These are phyloP conservation scores for Plasmodium vivax DNA, from an alignment of 169 alveolate genomes.

Conservation along the genomic window DNA sequence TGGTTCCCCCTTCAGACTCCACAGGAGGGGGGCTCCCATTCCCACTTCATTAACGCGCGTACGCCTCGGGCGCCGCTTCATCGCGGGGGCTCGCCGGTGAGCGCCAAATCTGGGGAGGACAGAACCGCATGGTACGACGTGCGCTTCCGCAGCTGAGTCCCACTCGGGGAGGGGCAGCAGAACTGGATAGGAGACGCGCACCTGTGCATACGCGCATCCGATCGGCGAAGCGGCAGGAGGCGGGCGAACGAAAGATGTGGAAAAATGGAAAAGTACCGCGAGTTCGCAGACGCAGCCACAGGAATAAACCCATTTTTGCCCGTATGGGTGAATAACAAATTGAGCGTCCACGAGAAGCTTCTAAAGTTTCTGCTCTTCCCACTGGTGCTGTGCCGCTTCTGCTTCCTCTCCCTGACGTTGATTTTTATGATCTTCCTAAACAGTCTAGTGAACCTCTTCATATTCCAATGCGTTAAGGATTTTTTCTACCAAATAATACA, in stretches of 20 bases:
- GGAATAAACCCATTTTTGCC: slow-evolving; percentile 82
- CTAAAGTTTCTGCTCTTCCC: slow-evolving; percentile 42
- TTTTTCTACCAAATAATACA: slow-evolving; percentile 61
- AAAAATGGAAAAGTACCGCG: slow-evolving; percentile 77
- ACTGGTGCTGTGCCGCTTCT: slow-evolving; percentile 30
- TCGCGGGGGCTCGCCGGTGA: background rate
- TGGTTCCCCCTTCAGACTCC: background rate
- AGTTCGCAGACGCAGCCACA: slow-evolving; percentile 79
- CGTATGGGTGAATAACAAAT: slow-evolving; percentile 76
- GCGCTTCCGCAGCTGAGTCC: background rate
- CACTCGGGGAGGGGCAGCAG: background rate
- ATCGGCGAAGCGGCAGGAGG: background rate
- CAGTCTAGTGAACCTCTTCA: slow-evolving; percentile 17
- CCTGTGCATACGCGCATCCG: background rate
- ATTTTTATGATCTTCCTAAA: slow-evolving; percentile 61
- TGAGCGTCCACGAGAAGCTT: slow-evolving; percentile 19
- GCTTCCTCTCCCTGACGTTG: slow-evolving; percentile 45
- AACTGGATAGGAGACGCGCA: background rate
- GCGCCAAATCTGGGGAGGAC: background rate
- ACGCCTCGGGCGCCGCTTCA: background rate
- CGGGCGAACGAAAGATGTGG: background rate
- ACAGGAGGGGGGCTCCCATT: background rate
- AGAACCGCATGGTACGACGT: background rate
- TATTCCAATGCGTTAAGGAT: slow-evolving; percentile 55
- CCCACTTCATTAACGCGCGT: background rate